Conservation (phyloP, 345 rosid genomes). For the Citrus cavaleriei region DNA sequence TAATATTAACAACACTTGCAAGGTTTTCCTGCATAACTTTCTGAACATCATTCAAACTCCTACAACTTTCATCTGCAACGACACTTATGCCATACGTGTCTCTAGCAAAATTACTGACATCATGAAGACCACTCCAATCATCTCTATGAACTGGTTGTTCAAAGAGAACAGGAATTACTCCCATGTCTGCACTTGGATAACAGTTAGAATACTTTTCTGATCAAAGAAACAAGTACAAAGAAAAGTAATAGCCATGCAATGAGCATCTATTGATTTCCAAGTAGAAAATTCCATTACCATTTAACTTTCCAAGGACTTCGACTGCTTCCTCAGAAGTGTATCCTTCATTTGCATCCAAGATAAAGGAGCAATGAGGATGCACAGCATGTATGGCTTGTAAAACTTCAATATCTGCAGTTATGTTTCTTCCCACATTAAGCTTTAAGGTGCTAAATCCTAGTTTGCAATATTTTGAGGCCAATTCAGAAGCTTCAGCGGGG, state of each 20-base stretch:
- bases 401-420: constrained; percentile 62
- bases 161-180: constrained; percentile 76
- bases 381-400: constrained; percentile 72
- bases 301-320: constrained; percentile 63
- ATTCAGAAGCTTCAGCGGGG: constrained; percentile 61
- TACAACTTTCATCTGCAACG: constrained; percentile 90
- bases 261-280: neutral
- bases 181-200: constrained; percentile 45
- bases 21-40: constrained; percentile 55
- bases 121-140: constrained; percentile 84
- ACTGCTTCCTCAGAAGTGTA: constrained; percentile 69
- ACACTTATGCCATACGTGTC: constrained; percentile 60
- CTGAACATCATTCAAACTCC: constrained; percentile 60
- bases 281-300: constrained; percentile 38
- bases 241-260: neutral
- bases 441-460: constrained; percentile 77
- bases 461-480: constrained; percentile 64
- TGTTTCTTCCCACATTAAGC: constrained; percentile 82
- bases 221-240: neutral
- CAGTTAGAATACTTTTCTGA: neutral
- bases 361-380: constrained; percentile 71
- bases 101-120: constrained; percentile 54
- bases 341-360: constrained; percentile 92
- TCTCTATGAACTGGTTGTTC: constrained; percentile 92
- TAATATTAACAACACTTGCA: constrained; percentile 69